phyloP scores from a whole-genome alignment of 2,329 filamentous ascomycete genomes.

The Scytalidium lignicola region DNA sequence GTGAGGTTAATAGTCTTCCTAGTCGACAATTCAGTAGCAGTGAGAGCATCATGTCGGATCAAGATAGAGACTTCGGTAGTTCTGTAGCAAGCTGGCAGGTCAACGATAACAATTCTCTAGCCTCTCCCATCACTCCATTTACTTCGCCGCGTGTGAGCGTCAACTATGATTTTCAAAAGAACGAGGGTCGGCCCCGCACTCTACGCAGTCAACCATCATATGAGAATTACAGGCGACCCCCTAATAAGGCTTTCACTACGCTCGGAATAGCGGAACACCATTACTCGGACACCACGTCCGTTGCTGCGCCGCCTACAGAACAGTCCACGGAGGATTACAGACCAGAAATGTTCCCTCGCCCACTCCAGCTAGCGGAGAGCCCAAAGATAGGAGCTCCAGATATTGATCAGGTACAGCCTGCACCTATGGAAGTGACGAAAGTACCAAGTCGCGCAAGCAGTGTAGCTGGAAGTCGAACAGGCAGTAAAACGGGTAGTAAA shows the following conservation, averaged over 20 bases:
- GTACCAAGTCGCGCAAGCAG: slow-evolving; percentile 1
- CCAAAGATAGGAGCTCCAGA: not conserved
- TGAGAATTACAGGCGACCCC: not conserved
- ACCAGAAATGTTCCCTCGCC: not conserved
- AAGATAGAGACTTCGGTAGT: slow-evolving; percentile 6
- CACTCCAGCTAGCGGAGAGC: not conserved
- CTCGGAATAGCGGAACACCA: not conserved
- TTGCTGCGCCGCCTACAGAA: not conserved
- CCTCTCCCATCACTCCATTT: slow-evolving; percentile 7
- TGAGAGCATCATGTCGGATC: slow-evolving; percentile 1
- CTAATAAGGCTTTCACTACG: not conserved
- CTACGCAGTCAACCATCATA: slow-evolving; percentile 1
- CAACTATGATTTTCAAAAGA: slow-evolving; percentile 9
- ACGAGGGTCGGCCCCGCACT: slow-evolving; percentile 9
- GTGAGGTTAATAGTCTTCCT: slow-evolving; percentile 2
- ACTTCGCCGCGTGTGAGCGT: slow-evolving; percentile 10
- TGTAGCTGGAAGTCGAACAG: not conserved
- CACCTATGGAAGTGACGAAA: not conserved
- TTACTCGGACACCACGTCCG: not conserved
- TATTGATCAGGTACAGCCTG: not conserved
- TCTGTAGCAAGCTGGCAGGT: slow-evolving; percentile 10
- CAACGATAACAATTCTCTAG: slow-evolving; percentile 2
- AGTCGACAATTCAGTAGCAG: slow-evolving; percentile 4
- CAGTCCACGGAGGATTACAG: not conserved
- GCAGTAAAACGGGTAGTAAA: slow-evolving; percentile 2